phyloP scores from a whole-genome alignment of 2,329 filamentous ascomycete species.

The Blumeriella jaapii region DNA sequence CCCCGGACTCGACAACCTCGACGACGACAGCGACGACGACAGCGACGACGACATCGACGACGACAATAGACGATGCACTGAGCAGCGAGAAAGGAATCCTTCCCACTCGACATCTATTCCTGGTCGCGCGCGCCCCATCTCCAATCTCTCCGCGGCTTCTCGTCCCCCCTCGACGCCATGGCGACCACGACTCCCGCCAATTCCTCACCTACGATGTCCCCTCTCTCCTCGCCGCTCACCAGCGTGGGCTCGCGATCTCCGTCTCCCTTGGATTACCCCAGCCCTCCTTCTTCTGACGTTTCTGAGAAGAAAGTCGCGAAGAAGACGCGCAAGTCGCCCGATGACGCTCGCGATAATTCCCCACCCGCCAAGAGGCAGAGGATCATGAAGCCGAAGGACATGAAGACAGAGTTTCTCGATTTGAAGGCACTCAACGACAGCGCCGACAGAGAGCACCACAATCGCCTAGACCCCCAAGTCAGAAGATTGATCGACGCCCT shows the following conservation, averaged over 20 bases:
- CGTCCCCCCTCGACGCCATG: slow-evolving; percentile 5
- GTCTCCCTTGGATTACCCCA: slow-evolving; percentile 25
- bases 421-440: slow-evolving; percentile 42
- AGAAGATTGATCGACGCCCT: slow-evolving; percentile 62
- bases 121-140: slow-evolving; percentile 2
- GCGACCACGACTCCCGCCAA: slow-evolving; percentile 11
- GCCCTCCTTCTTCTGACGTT: slow-evolving; percentile 21
- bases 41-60: too few species aligned
- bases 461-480: slow-evolving; percentile 49
- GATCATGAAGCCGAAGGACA: slow-evolving; percentile 50
- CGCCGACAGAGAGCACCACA: slow-evolving; percentile 32
- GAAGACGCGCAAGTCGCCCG: slow-evolving; percentile 14
- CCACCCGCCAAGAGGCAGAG: slow-evolving; percentile 68
- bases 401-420: slow-evolving; percentile 75
- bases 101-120: slow-evolving; percentile 3
- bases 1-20: background rate
- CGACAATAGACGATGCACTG: too few species aligned
- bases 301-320: slow-evolving; percentile 18
- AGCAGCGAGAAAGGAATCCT: slow-evolving; percentile 3
- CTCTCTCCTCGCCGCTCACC: slow-evolving; percentile 28
- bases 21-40: too few species aligned
- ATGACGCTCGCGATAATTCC: slow-evolving; percentile 38
- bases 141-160: background rate
- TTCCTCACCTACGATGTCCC: too few species aligned
- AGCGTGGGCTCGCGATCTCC: slow-evolving; percentile 29